These are phyloP conservation scores for Eimeria maxima DNA, from an alignment of 169 alveolate genomes.

Conservation along the genomic window DNA sequence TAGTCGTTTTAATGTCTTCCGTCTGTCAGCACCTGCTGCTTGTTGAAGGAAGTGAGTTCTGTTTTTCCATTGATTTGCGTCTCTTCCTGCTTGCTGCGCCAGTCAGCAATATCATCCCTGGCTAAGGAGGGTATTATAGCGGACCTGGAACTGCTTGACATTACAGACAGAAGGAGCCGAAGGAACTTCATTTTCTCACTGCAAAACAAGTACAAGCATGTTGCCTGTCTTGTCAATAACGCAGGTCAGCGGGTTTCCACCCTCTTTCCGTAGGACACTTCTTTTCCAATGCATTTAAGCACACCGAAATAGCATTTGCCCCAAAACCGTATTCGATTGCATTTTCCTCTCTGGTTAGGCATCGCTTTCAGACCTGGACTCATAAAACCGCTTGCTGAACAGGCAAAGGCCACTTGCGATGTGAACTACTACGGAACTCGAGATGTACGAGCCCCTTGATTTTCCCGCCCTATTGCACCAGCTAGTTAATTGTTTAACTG, in stretches of 20 bases:
- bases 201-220: constrained; percentile 17
- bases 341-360: background rate
- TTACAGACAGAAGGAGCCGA: constrained; percentile 48
- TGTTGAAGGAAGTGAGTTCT: background rate
- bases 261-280: background rate
- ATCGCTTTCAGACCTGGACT: constrained; percentile 29
- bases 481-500: background rate
- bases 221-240: constrained; percentile 77
- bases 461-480: background rate
- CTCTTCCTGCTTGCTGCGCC: background rate
- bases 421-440: constrained; percentile 76
- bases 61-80: background rate
- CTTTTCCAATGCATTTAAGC: background rate
- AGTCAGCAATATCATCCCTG: constrained; percentile 20
- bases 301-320: background rate
- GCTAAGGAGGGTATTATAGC: constrained; percentile 31
- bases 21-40: background rate
- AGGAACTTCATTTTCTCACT: background rate
- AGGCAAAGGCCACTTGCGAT: constrained; percentile 47
- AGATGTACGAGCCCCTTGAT: background rate
- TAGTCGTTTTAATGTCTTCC: background rate
- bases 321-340: background rate
- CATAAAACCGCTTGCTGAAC: constrained; percentile 34
- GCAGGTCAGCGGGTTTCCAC: constrained; percentile 15
- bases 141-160: constrained; percentile 56